Evolutionary conservation across 2,329 filamentous ascomycete species (phyloP), one percentile per base, ranked within the genome.

Genomic region (Colletotrichum melonis): DNA sequence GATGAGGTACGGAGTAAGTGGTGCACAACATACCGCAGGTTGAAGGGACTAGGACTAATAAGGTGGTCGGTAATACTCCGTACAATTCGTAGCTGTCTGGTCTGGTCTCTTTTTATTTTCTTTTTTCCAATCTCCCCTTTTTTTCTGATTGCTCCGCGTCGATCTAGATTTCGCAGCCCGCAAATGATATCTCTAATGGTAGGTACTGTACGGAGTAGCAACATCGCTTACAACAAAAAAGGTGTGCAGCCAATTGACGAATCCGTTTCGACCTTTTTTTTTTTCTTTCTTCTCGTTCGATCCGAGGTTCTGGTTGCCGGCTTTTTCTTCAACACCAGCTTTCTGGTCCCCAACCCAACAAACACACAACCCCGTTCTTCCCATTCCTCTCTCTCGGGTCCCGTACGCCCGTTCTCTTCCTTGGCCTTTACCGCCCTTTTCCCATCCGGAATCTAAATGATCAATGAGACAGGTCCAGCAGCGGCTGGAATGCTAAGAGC

Each of bases 271-370:
- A 46, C 58, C 65, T 69, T 42, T 42, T 42, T 35, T 5, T 12
- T 12, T 30, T 9, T 32, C 30, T 32, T 9, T 32, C 26, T 26
- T 26, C 26, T 26, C 30, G 8, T 32, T 59, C 49, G 59, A 60
- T 73, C 70, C 70, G 70, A 73, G 46, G 67, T 28, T 73, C 67
- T 73, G 70, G 70, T 73, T 63, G n/a, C 46, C 32, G 60, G 60
- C 11, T 54, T 63, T 56, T 63, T 73, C 70, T 73, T 70, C 59
- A 73, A 70, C 35, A 57, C 38, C 22, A 26, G 32, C 55, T 12
- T 22, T 38, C 59, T n/a, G 38, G 38, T 35, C 11, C 38, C 14
- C 38, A 42, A 7, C 38, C 38, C 38, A 42, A 19, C 54, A 49
- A 49, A 49, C 42, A 49, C 42, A n/a, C 14, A 19, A 42, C 38